Conservation (phyloP, 495 filamentous ascomycete genomes). For the Podospora fimiseda region DNA sequence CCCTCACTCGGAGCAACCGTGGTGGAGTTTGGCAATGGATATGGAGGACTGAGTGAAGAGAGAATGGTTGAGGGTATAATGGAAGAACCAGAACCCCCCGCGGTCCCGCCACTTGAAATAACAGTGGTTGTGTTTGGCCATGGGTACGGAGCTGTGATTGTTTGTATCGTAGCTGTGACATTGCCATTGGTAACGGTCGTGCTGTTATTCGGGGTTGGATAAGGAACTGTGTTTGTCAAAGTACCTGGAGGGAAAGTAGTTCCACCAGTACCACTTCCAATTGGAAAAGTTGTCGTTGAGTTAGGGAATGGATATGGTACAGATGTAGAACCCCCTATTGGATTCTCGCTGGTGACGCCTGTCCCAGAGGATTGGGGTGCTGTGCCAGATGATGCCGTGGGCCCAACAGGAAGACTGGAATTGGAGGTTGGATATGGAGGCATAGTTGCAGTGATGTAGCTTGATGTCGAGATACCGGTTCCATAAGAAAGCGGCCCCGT, state of each 20-base stretch:
- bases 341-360: neutral
- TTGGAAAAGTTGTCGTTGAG: neutral
- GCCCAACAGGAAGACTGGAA: neutral
- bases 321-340: neutral
- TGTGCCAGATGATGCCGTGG: neutral
- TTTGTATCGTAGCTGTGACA: neutral
- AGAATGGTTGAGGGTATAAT: neutral
- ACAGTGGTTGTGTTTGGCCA: constrained; percentile 7
- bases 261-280: neutral
- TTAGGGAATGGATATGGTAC: neutral
- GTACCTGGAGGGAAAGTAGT: neutral
- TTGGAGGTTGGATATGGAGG: constrained; percentile 2
- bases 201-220: constrained; percentile 1
- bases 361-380: neutral
- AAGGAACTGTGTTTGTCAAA: neutral
- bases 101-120: neutral
- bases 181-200: neutral
- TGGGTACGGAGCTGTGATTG: constrained; percentile 7
- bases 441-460: neutral
- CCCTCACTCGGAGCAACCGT: neutral
- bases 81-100: no score
- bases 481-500: neutral
- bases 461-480: neutral
- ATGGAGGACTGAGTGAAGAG: neutral
- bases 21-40: constrained; percentile 1